Evolutionary conservation across 257 asterid species (phyloP).

Genomic region (Nicotiana benthamiana): DNA sequence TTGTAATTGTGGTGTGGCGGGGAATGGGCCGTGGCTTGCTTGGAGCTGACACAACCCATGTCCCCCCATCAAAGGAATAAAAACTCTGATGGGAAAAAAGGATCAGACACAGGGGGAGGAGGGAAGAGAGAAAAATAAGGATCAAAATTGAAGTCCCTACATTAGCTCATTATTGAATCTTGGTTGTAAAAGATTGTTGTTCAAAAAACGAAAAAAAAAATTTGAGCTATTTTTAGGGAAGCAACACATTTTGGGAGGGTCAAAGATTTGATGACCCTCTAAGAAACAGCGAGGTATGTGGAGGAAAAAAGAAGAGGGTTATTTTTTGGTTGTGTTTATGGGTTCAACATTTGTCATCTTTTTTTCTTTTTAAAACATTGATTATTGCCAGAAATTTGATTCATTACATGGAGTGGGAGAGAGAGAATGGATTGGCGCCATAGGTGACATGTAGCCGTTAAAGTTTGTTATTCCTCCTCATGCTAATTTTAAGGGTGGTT

Average conservation of each 20-base stretch:
- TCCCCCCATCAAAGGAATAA: constrained; percentile 40
- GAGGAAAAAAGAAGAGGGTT: not conserved
- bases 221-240: not conserved
- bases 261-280: constrained; percentile 6
- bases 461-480: not conserved
- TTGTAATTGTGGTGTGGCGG: not conserved
- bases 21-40: constrained; percentile 34
- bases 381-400: not conserved
- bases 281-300: constrained; percentile 26
- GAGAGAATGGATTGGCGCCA: not conserved
- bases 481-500: too few species aligned
- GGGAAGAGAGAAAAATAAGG: not conserved
- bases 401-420: not conserved
- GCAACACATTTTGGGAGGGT: constrained; percentile 6
- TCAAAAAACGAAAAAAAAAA: not conserved
- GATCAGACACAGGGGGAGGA: not conserved
- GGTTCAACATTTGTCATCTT: not conserved
- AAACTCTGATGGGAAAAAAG: not conserved
- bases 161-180: not conserved
- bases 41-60: constrained; percentile 95
- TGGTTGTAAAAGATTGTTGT: not conserved
- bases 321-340: not conserved
- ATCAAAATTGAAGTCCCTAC: not conserved
- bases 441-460: constrained; percentile 21
- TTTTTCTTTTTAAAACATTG: not conserved